phyloP scores from a whole-genome alignment of 2,329 filamentous ascomycete genomes.

The Drechslerella coelobrocha region DNA sequence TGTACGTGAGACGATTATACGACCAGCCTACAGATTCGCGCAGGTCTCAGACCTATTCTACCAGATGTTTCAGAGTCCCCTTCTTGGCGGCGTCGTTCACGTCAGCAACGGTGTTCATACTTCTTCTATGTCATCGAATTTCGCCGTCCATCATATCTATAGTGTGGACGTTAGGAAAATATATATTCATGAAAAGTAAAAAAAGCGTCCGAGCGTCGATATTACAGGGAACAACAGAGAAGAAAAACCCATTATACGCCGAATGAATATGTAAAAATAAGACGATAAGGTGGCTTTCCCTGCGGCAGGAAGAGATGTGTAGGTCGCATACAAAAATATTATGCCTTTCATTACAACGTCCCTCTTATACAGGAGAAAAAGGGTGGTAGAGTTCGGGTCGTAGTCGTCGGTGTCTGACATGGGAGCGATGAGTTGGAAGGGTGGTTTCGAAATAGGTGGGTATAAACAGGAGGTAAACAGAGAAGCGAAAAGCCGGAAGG shows the following conservation, averaged over 20 bases:
- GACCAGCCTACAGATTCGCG: no score
- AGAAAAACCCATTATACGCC: conserved; percentile 49
- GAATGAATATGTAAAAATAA: conserved; percentile 50
- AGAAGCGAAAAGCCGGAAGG: conserved; percentile 31
- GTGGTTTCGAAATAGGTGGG: conserved; percentile 56
- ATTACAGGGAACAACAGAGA: conserved; percentile 45
- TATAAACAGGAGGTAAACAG: conserved; percentile 37
- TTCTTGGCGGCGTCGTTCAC: background rate
- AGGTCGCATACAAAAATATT: conserved; percentile 17
- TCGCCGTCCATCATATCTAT: conserved; percentile 24
- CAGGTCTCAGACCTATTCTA: background rate
- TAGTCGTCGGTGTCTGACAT: conserved; percentile 5
- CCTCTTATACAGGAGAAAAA: conserved; percentile 39
- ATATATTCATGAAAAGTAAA: conserved; percentile 50
- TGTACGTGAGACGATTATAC: background rate
- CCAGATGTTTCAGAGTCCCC: background rate
- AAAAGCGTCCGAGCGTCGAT: conserved; percentile 40
- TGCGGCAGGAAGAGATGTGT: conserved; percentile 23
- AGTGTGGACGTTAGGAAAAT: conserved; percentile 37
- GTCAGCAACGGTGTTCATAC: background rate
- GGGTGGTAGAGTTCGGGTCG: conserved; percentile 4
- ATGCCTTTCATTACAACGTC: conserved; percentile 49
- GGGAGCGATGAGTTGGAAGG: conserved; percentile 50
- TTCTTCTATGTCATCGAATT: background rate
- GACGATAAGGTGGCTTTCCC: conserved; percentile 35